Evolutionary conservation across 352 stramenopile species (phyloP).

Genomic region (Pythium rishiriense): DNA sequence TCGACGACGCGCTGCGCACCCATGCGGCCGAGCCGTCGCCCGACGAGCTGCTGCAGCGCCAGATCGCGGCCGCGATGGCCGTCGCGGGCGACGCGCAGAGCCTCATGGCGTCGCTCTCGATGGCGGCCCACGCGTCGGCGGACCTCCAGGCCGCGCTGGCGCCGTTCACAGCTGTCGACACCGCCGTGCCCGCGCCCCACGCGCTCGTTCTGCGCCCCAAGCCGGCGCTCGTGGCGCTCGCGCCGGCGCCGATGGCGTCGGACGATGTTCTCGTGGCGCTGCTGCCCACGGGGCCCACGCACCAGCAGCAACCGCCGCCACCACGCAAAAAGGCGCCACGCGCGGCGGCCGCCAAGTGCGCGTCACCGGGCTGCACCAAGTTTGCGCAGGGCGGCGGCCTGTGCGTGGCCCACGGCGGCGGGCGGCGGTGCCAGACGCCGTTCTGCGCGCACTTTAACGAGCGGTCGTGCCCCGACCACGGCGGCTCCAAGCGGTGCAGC

Average conservation of each 20-base stretch:
- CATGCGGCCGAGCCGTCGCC: slow-evolving; percentile 13
- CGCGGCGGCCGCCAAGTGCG: slow-evolving; percentile 32
- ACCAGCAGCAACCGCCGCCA: not conserved
- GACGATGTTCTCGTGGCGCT: no score
- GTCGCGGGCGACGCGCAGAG: slow-evolving; percentile 7
- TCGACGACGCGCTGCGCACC: slow-evolving; percentile 27
- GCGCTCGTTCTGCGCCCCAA: not conserved
- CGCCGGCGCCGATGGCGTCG: not conserved
- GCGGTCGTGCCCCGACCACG: slow-evolving; percentile 75
- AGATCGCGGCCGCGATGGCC: slow-evolving; percentile 16
- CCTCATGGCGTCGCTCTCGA: slow-evolving; percentile 14
- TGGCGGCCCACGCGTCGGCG: slow-evolving; percentile 1
- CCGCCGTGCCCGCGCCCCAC: not conserved
- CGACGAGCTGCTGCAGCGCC: slow-evolving; percentile 3
- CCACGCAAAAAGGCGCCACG: not conserved
- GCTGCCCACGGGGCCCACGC: no score
- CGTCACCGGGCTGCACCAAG: slow-evolving; percentile 52
- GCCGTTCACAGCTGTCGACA: not conserved
- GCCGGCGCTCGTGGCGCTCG: not conserved
- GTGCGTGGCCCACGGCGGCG: slow-evolving; percentile 66
- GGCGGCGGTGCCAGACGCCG: slow-evolving; percentile 68
- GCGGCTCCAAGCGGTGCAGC: slow-evolving; percentile 65
- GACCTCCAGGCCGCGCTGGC: not conserved
- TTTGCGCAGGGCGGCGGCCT: slow-evolving; percentile 62
- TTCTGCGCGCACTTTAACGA: slow-evolving; percentile 73